Conservation (phyloP, 257 asterid species). For the Buddleja alternifolia region DNA sequence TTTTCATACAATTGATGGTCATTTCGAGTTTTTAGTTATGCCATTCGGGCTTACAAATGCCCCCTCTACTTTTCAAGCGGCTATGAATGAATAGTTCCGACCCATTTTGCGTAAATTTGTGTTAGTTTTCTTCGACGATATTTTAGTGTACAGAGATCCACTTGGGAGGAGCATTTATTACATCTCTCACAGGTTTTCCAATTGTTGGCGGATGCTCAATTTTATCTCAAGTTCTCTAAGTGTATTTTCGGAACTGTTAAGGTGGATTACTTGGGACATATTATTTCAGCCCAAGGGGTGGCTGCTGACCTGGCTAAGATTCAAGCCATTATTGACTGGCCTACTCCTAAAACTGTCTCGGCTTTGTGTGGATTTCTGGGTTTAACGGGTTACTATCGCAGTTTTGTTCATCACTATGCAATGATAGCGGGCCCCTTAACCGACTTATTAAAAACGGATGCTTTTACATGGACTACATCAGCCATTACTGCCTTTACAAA, state of each 20-base stretch:
- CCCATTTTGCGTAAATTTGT: neutral
- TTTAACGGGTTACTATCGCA: neutral
- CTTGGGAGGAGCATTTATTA: neutral
- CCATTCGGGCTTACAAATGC: neutral
- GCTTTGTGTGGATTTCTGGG: conserved; percentile 2
- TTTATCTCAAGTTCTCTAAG: neutral
- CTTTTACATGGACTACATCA: neutral
- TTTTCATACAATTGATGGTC: conserved; percentile 6
- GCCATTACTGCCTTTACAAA: neutral
- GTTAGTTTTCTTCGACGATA: neutral
- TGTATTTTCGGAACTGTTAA: neutral
- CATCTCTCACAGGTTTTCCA: no score
- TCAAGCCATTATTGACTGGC: neutral
- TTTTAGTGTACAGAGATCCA: conserved; percentile 1
- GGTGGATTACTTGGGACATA: neutral
- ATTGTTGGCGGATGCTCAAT: no score
- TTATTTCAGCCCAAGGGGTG: neutral
- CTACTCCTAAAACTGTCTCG: neutral
- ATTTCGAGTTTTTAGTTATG: neutral
- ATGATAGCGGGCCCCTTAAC: neutral
- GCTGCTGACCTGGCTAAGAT: neutral
- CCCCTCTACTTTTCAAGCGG: conserved; percentile 17
- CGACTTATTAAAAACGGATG: neutral
- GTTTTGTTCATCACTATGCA: conserved; percentile 9
- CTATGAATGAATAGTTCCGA: neutral